Base-by-base conservation (phyloP, 257 asterid species). In the Solanum chilense region DNA sequence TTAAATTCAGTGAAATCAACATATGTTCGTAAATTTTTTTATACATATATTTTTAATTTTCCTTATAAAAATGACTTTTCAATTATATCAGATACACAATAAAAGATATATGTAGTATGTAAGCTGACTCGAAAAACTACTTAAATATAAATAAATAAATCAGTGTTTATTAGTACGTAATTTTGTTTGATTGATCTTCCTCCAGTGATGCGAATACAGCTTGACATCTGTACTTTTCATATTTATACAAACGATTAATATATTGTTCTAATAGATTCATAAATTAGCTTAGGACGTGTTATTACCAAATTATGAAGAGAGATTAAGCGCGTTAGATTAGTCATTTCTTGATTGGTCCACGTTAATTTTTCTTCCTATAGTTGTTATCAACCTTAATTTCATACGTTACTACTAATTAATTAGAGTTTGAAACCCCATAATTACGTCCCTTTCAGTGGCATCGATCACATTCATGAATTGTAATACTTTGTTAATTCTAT, bases 281-380 rank as follows among this genome's bases (percentile, higher is more conserved):
- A 29, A 10, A 27, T 49, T 31, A 80, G 44, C 49, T 42, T 7
- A 80, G 18, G 41, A 49, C 85, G 69, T 80, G 85, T 47, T 12
- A 47, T 47, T 49, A 80, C 85, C 69, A 80, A 80, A 80, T 80
- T 80, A 80, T 49, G 20, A 80, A 49, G 68, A 47, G 42, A 16
- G 69, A 80, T 80, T 80, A 47, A 80, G 85, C 85, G 69, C 68
- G 85, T 80, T 80, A 80, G 68, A 80, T 80, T 80, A 47, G 85
- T 47, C 85, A 80, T 47, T 49, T 47, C 11, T 4, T 80, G 21
- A 80, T 80, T 80, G 85, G 85, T 49, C 85, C 85, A 80, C 85
- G 85, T 49, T 80, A 3, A 49, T 47, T 25, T 9, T n/a, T 6
- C 23, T 29, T 37, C 39, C 58, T 76, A 27, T 78, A 14, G 64